Conservation (phyloP, 441 rosid species). For the Kokia cookei region DNA sequence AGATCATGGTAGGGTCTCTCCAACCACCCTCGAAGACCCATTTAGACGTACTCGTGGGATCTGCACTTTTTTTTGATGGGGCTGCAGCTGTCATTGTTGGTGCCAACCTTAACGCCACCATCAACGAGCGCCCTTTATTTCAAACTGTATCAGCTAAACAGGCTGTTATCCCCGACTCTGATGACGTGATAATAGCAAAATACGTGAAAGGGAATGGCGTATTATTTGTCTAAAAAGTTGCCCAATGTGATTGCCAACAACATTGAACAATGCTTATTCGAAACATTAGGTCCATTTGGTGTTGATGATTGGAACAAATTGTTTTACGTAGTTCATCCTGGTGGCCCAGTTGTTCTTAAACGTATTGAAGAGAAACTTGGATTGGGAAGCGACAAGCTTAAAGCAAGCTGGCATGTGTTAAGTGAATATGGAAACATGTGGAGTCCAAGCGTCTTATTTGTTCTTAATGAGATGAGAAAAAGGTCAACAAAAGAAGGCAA, state of each 20-base stretch:
- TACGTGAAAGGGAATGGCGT: not conserved
- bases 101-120: not conserved
- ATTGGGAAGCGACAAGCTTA: not conserved
- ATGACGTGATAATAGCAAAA: not conserved
- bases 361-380: not conserved
- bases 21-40: not conserved
- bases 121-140: conserved; percentile 20
- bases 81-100: not conserved
- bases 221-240: not conserved
- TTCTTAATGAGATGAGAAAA: conserved; percentile 33
- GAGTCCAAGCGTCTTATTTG: conserved; percentile 33
- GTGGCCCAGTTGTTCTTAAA: conserved; percentile 17
- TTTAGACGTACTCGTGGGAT: not conserved
- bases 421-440: conserved; percentile 40
- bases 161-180: not conserved
- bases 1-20: not conserved
- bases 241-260: not conserved
- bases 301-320: conserved; percentile 30
- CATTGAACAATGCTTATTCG: not conserved
- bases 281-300: not conserved
- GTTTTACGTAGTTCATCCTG: conserved; percentile 34
- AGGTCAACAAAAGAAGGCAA: conserved; percentile 25
- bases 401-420: not conserved
- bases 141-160: not conserved
- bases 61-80: not conserved